A percentile compares a stretch with the other conserved stretches of the same genome.
Evolutionary conservation across 805 yeast species (phyloP).

Genomic region (Candida nemodendra): DNA sequence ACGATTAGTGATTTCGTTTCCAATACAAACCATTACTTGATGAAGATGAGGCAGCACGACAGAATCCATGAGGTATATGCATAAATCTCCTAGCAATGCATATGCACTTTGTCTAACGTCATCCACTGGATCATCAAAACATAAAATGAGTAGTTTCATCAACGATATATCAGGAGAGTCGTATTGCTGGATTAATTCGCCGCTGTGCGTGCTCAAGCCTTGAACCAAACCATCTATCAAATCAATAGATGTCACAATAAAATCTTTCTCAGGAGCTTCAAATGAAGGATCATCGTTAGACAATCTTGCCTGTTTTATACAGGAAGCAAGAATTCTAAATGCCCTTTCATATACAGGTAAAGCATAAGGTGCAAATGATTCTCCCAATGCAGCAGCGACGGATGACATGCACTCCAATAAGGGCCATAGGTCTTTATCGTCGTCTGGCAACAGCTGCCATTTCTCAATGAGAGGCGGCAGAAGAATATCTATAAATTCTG

Average conservation of each 20-base stretch:
- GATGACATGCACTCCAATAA: conserved; percentile 89
- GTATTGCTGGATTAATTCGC: conserved; percentile 44
- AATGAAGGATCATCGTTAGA: conserved; percentile 64
- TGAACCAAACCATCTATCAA: conserved; percentile 90
- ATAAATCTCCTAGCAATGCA: conserved; percentile 88
- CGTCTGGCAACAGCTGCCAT: conserved; percentile 76
- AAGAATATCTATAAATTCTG: conserved; percentile 55
- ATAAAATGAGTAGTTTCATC: conserved; percentile 60
- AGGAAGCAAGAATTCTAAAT: conserved; percentile 60
- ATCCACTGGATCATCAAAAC: conserved; percentile 70
- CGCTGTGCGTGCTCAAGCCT: conserved; percentile 69
- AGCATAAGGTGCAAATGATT: conserved; percentile 84
- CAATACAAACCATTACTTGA: conserved; percentile 61
- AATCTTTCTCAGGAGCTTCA: conserved; percentile 84
- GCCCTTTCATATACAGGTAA: conserved; percentile 82
- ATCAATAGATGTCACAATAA: conserved; percentile 84
- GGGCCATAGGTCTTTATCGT: conserved; percentile 87
- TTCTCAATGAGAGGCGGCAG: conserved; percentile 79
- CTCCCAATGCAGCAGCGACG: conserved; percentile 85
- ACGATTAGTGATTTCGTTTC: conserved; percentile 61
- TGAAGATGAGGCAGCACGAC: conserved; percentile 48
- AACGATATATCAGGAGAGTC: conserved; percentile 37
- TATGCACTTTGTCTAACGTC: conserved; percentile 94
- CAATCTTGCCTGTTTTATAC: conserved; percentile 64
- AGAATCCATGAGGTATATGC: conserved; percentile 52